phyloP scores from a whole-genome alignment of 1,284 basidiomycete genomes.

The Cryptococcus depauperatus region DNA sequence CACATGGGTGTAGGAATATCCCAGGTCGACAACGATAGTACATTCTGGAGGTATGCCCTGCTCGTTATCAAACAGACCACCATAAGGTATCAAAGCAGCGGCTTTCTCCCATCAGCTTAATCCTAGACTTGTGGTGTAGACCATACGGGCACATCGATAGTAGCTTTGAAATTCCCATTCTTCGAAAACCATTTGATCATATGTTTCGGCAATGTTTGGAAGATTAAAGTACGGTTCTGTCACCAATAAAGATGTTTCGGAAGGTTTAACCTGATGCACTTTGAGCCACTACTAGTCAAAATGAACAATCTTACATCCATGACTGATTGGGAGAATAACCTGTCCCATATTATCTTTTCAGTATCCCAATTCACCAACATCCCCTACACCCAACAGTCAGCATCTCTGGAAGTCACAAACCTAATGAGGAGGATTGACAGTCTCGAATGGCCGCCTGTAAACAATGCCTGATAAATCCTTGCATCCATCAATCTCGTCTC shows the following conservation, averaged over 20 bases:
- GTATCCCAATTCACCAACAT: slow-evolving; percentile 87
- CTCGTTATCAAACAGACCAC: slow-evolving; percentile 54
- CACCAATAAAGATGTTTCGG: slow-evolving; percentile 64
- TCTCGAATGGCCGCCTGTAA: slow-evolving; percentile 75
- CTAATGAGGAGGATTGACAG: slow-evolving; percentile 50
- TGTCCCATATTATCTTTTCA: slow-evolving; percentile 84
- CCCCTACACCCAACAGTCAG: slow-evolving; percentile 53
- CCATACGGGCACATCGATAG: slow-evolving; percentile 69
- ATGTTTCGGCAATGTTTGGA: slow-evolving; percentile 79
- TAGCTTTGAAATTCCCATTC: slow-evolving; percentile 88
- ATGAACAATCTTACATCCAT: slow-evolving; percentile 54
- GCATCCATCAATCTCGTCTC: slow-evolving; percentile 68
- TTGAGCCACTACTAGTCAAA: too few relatives aligned
- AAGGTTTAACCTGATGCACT: slow-evolving; percentile 56
- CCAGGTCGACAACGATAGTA: slow-evolving; percentile 73
- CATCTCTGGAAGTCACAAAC: slow-evolving; percentile 8
- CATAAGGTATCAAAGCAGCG: slow-evolving; percentile 66
- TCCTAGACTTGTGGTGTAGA: not conserved
- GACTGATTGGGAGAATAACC: slow-evolving; percentile 62
- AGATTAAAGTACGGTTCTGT: slow-evolving; percentile 93
- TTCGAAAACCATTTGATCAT: slow-evolving; percentile 91
- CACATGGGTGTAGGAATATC: slow-evolving; percentile 87
- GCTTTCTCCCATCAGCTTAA: slow-evolving; percentile 48
- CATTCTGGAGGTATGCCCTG: slow-evolving; percentile 60
- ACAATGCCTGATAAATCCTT: slow-evolving; percentile 67